Base-by-base conservation (phyloP, 495 filamentous ascomycete genomes). In the Alectoria sarmentosa region DNA sequence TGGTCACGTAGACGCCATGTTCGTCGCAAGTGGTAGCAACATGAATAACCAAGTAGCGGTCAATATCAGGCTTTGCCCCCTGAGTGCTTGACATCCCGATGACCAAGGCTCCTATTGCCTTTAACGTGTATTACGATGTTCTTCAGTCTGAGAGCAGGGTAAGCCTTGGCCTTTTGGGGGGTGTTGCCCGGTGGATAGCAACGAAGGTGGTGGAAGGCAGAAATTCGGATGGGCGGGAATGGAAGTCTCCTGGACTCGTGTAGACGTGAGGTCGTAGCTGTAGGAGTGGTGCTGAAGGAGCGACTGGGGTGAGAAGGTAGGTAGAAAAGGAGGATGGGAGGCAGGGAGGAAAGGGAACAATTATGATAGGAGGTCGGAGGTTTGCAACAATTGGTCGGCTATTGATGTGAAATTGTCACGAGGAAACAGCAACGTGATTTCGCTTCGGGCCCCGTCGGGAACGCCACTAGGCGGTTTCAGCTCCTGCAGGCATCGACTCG, bases 1-100 rank as follows among this genome's bases (percentile, higher is more conserved):
- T 97, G 41, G 95, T 98, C 60, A 98, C 94, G 77, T 98, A 98
- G 63, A 98, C 95, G 65, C 94, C 94, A 78, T 98, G 94, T 72
- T 98, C 94, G 76, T 98, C 94, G 78, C 94, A 98, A 68, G 94
- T 98, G 38, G 95, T 98, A 65, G 95, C 94, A 69, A 98, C 93
- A 77, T 98, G 94, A 74, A 97, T 94, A 71, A 98, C 90, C 67
- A 96, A 88, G 76, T 96, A 98, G 72, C 92, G 89, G 79, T 98
- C 94, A 78, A 92, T 85, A 79, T 89, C 90, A 65, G 80, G 78
- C 60, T 71, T 69, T 58, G 71, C 72, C 42, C 66, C 65, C 44
- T 66, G 65, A 13, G 65, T 65, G 63, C 68, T 73, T 26, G 76
- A 70, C 76, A 78, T 78, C 13, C 39, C 38, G 56, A 58, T 46